These are phyloP conservation scores for Evernia prunastri DNA, from an alignment of 495 filamentous ascomycete genomes.

Conservation along the genomic window DNA sequence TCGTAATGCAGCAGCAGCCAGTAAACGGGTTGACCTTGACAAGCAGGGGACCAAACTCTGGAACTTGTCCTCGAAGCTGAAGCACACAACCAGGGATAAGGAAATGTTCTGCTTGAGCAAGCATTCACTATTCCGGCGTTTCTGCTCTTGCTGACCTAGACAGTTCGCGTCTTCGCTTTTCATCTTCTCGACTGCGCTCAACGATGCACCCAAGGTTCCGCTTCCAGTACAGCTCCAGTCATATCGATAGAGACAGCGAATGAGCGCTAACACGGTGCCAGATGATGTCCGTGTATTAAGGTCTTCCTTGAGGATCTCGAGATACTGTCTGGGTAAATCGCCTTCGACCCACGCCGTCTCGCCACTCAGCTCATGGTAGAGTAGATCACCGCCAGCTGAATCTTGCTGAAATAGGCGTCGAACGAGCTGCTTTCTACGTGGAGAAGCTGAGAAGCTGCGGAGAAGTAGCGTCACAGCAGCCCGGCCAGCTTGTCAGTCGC, in stretches of 20 bases:
- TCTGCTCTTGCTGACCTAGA: constrained; percentile 6
- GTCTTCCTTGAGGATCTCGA: constrained; percentile 58
- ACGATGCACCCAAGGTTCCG: constrained; percentile 19
- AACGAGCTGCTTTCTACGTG: constrained; percentile 58
- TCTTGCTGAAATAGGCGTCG: constrained; percentile 52
- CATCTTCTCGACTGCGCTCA: constrained; percentile 59
- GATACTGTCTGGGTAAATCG: constrained; percentile 56
- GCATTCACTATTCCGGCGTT: neutral
- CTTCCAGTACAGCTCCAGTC: constrained; percentile 11
- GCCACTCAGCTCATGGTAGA: constrained; percentile 23
- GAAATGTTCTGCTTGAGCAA: constrained; percentile 27
- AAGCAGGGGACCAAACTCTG: constrained; percentile 51
- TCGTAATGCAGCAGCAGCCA: constrained; percentile 6
- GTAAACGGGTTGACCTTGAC: constrained; percentile 41
- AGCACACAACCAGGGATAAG: constrained; percentile 22
- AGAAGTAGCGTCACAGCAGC: constrained; percentile 25
- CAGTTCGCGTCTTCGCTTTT: constrained; percentile 61
- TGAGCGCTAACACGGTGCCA: constrained; percentile 18
- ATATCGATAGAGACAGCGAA: neutral
- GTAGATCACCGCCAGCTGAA: constrained; percentile 49
- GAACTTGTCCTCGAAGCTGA: constrained; percentile 58
- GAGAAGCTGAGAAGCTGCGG: constrained; percentile 42
- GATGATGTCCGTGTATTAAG: constrained; percentile 54
- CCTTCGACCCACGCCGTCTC: neutral
- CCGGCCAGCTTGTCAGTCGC: constrained; percentile 26